phyloP scores from a whole-genome alignment of 768 basidiomycete genomes.

The Boletus rubropictus region DNA sequence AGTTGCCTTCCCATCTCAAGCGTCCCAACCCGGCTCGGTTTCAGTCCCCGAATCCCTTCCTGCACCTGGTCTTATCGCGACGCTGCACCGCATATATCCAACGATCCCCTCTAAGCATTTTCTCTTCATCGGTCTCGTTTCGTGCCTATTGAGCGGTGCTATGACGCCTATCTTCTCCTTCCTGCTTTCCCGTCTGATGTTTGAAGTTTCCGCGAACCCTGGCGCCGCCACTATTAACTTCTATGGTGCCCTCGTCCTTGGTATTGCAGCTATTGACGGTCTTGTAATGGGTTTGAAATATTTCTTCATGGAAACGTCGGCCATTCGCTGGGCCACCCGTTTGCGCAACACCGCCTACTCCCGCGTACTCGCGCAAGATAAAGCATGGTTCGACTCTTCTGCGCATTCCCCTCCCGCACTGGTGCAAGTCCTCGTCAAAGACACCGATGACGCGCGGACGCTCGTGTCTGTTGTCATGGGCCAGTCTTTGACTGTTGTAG shows the following conservation, averaged over 20 bases:
- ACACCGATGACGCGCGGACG: constrained; percentile 80
- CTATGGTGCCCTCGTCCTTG: constrained; percentile 69
- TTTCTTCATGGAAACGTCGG: constrained; percentile 70
- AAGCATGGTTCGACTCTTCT: constrained; percentile 75
- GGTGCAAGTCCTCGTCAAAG: constrained; percentile 76
- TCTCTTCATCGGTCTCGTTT: constrained; percentile 60
- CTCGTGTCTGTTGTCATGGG: constrained; percentile 69
- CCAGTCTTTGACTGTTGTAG: constrained; percentile 63
- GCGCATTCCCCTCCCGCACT: constrained; percentile 55
- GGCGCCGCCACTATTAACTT: constrained; percentile 59
- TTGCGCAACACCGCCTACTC: constrained; percentile 54
- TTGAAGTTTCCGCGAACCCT: constrained; percentile 67
- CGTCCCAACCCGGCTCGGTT: neutral
- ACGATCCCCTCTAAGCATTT: constrained; percentile 70
- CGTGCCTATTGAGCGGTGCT: constrained; percentile 70
- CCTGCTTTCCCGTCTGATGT: constrained; percentile 77
- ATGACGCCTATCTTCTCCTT: constrained; percentile 91
- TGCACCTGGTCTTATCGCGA: constrained; percentile 26
- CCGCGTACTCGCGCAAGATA: constrained; percentile 72
- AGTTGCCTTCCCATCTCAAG: constrained; percentile 6
- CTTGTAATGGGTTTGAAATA: constrained; percentile 70
- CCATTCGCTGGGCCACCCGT: constrained; percentile 66
- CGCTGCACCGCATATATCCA: constrained; percentile 56
- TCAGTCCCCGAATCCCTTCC: neutral
- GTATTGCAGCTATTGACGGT: constrained; percentile 71